These are phyloP conservation scores for Wallacemonas sp. DNA, from an alignment of 208 protist species.

Conservation along the genomic window DNA sequence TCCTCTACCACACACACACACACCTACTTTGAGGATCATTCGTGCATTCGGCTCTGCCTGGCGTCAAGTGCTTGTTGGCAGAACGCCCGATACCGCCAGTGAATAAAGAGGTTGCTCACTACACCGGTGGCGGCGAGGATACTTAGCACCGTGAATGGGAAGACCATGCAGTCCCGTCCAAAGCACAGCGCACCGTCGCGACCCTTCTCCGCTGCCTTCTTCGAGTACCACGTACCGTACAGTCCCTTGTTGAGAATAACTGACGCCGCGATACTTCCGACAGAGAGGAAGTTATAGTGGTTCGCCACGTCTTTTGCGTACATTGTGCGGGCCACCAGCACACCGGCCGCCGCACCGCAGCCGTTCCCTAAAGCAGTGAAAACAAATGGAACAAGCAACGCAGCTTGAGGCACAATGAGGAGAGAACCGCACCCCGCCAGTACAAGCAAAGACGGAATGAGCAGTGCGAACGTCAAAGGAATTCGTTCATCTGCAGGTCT, in stretches of 20 bases:
- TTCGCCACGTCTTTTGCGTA: conserved; percentile 77
- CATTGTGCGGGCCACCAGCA: conserved; percentile 72
- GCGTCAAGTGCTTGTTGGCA: conserved; percentile 26
- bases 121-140: conserved; percentile 34
- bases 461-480: conserved; percentile 57
- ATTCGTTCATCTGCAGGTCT: conserved; percentile 57
- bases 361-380: conserved; percentile 69
- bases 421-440: conserved; percentile 41
- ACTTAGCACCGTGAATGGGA: conserved; percentile 59
- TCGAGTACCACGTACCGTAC: conserved; percentile 74
- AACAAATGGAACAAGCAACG: conserved; percentile 54
- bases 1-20: neutral
- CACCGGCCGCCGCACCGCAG: conserved; percentile 53
- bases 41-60: neutral
- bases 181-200: conserved; percentile 39
- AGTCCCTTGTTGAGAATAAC: conserved; percentile 71
- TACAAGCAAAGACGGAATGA: conserved; percentile 43
- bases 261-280: conserved; percentile 41
- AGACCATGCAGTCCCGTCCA: conserved; percentile 52
- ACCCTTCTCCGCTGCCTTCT: conserved; percentile 46
- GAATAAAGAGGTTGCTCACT: conserved; percentile 43
- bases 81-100: conserved; percentile 45
- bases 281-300: conserved; percentile 75
- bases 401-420: conserved; percentile 25
- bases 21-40: neutral